Percentiles rank a stretch among this genome's conserved stretches.
Evolutionary conservation across 2,329 filamentous ascomycete species (phyloP).

Genomic region (Thielaviopsis punctulata): DNA sequence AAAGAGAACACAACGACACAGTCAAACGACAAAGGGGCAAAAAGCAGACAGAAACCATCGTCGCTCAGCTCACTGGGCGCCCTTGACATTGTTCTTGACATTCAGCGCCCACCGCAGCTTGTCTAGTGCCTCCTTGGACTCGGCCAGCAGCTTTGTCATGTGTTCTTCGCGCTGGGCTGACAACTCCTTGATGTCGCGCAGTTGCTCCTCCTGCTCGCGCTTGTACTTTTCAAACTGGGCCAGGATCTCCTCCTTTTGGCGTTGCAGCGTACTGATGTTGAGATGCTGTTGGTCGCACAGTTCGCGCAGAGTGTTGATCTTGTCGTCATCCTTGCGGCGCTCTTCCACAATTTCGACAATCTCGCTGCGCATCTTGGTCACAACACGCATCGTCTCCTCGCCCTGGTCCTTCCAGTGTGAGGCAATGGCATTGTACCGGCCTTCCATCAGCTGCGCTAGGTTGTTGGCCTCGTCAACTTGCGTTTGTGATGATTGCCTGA

Average conservation of each 20-base stretch:
- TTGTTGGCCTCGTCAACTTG: slow-evolving; percentile 49
- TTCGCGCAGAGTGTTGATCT: slow-evolving; percentile 46
- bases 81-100: slow-evolving; percentile 43
- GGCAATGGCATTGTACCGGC: slow-evolving; percentile 49
- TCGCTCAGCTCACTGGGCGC: slow-evolving; percentile 27
- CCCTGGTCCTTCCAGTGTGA: slow-evolving; percentile 51
- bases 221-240: slow-evolving; percentile 48
- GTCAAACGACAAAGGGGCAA: too few species aligned
- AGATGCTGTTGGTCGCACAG: slow-evolving; percentile 57
- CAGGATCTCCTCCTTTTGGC: slow-evolving; percentile 45
- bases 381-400: slow-evolving; percentile 37
- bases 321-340: slow-evolving; percentile 41
- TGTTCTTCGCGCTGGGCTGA: slow-evolving; percentile 41
- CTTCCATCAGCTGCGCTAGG: slow-evolving; percentile 50
- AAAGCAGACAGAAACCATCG: neutral
- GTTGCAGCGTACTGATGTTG: slow-evolving; percentile 42
- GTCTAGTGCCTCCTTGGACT: slow-evolving; percentile 42
- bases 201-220: slow-evolving; percentile 40
- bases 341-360: slow-evolving; percentile 38
- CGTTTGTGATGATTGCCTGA: slow-evolving; percentile 38
- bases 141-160: slow-evolving; percentile 40
- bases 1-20: slow-evolving; percentile 2
- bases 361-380: slow-evolving; percentile 32
- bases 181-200: slow-evolving; percentile 40
- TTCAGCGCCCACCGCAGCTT: slow-evolving; percentile 59